These are phyloP conservation scores for Suhomyces kilbournensis DNA, from an alignment of 805 yeast species.

Conservation along the genomic window DNA sequence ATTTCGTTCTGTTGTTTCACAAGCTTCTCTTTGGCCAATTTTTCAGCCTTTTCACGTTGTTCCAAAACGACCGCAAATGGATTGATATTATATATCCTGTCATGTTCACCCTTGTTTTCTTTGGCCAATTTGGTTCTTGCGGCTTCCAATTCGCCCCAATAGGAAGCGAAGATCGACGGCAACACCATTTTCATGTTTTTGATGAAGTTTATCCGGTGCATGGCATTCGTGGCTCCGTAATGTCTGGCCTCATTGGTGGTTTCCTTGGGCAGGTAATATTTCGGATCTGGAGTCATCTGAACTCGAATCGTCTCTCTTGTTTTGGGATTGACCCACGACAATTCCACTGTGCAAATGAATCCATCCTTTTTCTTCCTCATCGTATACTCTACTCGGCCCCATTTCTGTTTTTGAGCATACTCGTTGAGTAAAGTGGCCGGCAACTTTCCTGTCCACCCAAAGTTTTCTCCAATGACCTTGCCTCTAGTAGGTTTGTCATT, in stretches of 20 bases:
- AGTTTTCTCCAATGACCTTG: constrained; percentile 48
- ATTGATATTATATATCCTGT: constrained; percentile 57
- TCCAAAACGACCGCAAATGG: constrained; percentile 75
- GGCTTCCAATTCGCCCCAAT: constrained; percentile 73
- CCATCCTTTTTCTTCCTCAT: constrained; percentile 53
- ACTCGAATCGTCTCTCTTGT: constrained; percentile 64
- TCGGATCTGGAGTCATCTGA: constrained; percentile 50
- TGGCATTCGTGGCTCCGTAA: constrained; percentile 82
- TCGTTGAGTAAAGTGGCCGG: constrained; percentile 87
- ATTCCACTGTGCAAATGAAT: constrained; percentile 58
- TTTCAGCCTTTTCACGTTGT: constrained; percentile 43
- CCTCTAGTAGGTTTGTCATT: constrained; percentile 37
- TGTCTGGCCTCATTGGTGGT: constrained; percentile 90
- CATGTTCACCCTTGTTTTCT: constrained; percentile 46
- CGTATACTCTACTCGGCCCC: constrained; percentile 84
- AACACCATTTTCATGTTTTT: constrained; percentile 84
- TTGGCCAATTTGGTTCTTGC: constrained; percentile 51
- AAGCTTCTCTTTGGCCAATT: constrained; percentile 45
- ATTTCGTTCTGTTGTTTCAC: constrained; percentile 47
- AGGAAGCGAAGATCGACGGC: constrained; percentile 74
- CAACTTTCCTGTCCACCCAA: constrained; percentile 92
- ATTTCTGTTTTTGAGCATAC: constrained; percentile 79
- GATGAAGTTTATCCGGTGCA: constrained; percentile 74
- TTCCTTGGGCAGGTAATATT: constrained; percentile 59
- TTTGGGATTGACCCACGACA: constrained; percentile 78